Conservation (phyloP, 163 green algal species). For the Scenedesmus sp. region DNA sequence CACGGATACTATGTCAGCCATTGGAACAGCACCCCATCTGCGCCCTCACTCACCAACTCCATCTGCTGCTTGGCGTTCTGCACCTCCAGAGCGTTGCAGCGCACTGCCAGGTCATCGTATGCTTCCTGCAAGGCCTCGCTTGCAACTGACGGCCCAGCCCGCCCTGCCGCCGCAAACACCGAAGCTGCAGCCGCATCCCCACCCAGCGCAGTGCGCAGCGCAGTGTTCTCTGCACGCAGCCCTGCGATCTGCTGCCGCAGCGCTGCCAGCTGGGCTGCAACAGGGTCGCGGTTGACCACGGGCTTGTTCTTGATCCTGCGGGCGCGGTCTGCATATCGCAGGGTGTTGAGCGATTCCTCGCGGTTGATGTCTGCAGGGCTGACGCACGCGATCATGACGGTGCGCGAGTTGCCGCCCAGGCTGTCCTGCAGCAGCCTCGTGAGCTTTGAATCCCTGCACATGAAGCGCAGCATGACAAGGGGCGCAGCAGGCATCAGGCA, state of each 20-base stretch:
- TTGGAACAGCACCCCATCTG: background rate
- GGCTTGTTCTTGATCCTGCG: conserved; percentile 96
- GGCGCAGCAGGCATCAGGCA: background rate
- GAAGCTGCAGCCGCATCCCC: conserved; percentile 29
- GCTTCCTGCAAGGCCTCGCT: conserved; percentile 65
- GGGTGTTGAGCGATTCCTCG: conserved; percentile 96
- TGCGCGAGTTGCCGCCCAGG: conserved; percentile 90
- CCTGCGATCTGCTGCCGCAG: conserved; percentile 78
- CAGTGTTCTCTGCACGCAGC: conserved; percentile 70
- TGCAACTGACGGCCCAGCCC: background rate
- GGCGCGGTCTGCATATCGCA: conserved; percentile 92
- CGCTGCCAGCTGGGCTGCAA: conserved; percentile 58
- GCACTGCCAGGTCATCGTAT: conserved; percentile 56
- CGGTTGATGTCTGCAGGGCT: conserved; percentile 90
- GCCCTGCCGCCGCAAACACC: conserved; percentile 12
- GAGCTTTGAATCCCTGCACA: conserved; percentile 90
- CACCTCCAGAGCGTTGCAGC: conserved; percentile 57
- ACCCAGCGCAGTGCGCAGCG: conserved; percentile 49
- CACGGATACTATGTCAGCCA: too few relatives aligned
- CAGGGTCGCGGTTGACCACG: conserved; percentile 83
- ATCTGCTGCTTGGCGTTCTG: conserved; percentile 72
- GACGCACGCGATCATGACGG: conserved; percentile 95
- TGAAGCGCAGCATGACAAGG: background rate
- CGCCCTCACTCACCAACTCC: conserved; percentile 67
- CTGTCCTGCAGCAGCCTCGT: conserved; percentile 94